These are phyloP conservation scores for Trichomonas tenax DNA, from an alignment of 208 protist genomes.

Conservation along the genomic window DNA sequence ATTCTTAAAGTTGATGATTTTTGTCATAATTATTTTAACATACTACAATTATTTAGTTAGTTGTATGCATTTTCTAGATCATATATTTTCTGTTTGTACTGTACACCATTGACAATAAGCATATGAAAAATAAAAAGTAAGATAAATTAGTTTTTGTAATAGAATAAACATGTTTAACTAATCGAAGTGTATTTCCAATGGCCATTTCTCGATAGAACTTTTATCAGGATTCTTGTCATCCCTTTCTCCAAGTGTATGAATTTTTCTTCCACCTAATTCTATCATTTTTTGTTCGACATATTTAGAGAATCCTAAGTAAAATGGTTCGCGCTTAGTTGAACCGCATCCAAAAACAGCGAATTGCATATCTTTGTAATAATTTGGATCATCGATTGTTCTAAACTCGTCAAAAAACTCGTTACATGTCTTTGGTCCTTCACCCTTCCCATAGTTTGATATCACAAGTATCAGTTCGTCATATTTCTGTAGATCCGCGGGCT, in stretches of 20 bases:
- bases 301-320: background rate
- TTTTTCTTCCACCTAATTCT: background rate
- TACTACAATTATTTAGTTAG: too few species aligned
- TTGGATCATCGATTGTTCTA: background rate
- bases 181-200: background rate
- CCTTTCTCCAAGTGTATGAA: background rate
- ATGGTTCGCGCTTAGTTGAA: background rate
- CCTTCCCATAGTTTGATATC: background rate
- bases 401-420: background rate
- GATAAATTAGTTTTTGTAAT: too few species aligned
- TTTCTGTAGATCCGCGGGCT: background rate
- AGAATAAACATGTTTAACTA: background rate
- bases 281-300: background rate
- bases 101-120: too few species aligned
- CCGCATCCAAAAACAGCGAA: background rate
- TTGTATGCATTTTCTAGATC: too few species aligned
- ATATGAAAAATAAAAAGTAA: too few species aligned
- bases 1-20: too few species aligned
- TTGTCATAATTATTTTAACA: too few species aligned
- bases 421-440: background rate
- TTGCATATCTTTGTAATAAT: background rate
- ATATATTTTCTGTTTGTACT: too few species aligned
- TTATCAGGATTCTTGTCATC: background rate
- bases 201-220: background rate
- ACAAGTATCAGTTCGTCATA: background rate